Conservation (phyloP, 2,329 filamentous ascomycete species). For the Hymenoscyphus occultus region DNA sequence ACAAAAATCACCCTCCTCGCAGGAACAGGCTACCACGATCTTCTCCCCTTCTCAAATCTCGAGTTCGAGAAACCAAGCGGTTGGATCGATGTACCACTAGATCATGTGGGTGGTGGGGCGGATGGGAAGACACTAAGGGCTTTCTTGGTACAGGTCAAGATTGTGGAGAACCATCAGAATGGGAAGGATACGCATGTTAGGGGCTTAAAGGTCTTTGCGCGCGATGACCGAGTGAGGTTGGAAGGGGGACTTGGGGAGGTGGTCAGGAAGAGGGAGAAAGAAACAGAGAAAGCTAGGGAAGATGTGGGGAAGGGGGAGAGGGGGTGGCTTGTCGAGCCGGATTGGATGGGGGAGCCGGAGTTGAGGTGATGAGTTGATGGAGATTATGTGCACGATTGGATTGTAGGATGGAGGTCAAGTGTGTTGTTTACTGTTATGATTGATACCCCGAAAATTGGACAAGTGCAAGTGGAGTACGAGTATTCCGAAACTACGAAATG, state of each 20-base stretch:
- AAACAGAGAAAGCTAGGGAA: not conserved
- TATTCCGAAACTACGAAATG: not conserved
- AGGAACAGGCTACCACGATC: conserved; percentile 86
- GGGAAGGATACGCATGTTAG: conserved; percentile 98
- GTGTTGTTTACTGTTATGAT: too few species aligned
- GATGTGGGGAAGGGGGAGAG: conserved; percentile 16
- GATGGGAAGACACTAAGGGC: conserved; percentile 76
- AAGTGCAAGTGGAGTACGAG: not conserved
- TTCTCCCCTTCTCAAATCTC: conserved; percentile 83
- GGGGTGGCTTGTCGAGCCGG: conserved; percentile 30
- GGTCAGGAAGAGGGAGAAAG: too few species aligned
- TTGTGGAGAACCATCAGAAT: conserved; percentile 97
- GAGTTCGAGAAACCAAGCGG: conserved; percentile 75
- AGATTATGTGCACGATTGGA: conserved; percentile 16
- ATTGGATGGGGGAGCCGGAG: conserved; percentile 38
- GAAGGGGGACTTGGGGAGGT: conserved; percentile 15
- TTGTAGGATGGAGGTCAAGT: conserved; percentile 8
- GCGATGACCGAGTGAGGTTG: conserved; percentile 31
- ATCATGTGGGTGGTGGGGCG: conserved; percentile 54
- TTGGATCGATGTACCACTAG: conserved; percentile 82
- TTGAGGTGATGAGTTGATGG: conserved; percentile 27
- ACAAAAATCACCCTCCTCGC: conserved; percentile 87
- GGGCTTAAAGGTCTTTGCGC: conserved; percentile 79
- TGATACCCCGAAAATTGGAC: conserved; percentile 24
- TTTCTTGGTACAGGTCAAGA: conserved; percentile 84